Percentiles rank a stretch among this genome's conserved stretches.
These are phyloP conservation scores for Schizochytrium sp. DNA, from an alignment of 108 stramenopile species.

Conservation along the genomic window DNA sequence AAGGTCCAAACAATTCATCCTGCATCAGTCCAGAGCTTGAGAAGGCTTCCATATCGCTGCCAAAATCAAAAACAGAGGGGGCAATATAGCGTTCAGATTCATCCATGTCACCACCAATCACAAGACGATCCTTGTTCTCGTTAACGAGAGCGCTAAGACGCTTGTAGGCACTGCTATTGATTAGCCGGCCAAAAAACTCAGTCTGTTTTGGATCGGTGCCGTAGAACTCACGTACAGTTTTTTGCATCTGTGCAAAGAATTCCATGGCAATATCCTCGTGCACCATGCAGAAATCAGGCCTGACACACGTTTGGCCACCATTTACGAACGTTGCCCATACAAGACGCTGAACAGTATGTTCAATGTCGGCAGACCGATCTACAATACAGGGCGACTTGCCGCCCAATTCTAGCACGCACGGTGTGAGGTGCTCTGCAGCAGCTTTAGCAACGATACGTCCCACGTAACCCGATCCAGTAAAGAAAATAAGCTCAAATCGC, in stretches of 20 bases:
- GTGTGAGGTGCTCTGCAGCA: conserved; percentile 87
- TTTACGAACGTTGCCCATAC: conserved; percentile 84
- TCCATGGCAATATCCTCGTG: conserved; percentile 66
- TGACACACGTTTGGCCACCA: conserved; percentile 88
- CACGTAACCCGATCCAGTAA: conserved; percentile 76
- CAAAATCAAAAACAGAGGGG: conserved; percentile 61
- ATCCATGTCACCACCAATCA: conserved; percentile 58
- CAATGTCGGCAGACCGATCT: conserved; percentile 71
- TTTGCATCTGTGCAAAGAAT: conserved; percentile 29
- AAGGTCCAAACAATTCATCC: conserved; percentile 72
- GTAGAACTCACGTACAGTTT: conserved; percentile 56
- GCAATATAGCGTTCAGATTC: conserved; percentile 53
- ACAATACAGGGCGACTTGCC: conserved; percentile 86
- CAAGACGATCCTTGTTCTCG: conserved; percentile 37
- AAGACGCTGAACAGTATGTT: conserved; percentile 71
- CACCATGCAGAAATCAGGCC: conserved; percentile 81
- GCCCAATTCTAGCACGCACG: conserved; percentile 87
- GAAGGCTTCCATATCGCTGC: conserved; percentile 42
- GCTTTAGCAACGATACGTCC: conserved; percentile 82
- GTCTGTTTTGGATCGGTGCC: conserved; percentile 26
- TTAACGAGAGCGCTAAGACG: conserved; percentile 47
- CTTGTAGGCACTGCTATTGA: conserved; percentile 36
- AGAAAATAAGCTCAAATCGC: conserved; percentile 83
- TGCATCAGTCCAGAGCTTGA: conserved; percentile 60
- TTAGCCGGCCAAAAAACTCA: conserved; percentile 36